A percentile compares a stretch with the other conserved stretches of the same genome.
These are phyloP conservation scores for Fraxinus velutina DNA, from an alignment of 305 asterid species.

Conservation along the genomic window DNA sequence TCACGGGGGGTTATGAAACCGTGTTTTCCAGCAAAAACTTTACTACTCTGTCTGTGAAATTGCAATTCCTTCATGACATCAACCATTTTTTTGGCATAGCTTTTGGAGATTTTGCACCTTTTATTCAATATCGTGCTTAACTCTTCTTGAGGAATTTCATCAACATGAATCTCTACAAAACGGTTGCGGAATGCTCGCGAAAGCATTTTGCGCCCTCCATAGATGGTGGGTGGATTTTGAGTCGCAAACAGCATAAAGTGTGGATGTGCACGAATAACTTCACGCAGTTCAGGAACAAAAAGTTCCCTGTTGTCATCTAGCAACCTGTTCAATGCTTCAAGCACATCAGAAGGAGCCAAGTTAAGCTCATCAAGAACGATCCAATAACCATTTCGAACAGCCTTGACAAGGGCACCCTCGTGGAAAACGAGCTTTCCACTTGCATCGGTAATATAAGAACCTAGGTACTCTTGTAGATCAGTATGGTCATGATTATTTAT, in stretches of 20 bases:
- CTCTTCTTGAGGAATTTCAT: constrained; percentile 92
- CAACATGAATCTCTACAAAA: constrained; percentile 97
- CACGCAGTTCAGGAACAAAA: constrained; percentile 82
- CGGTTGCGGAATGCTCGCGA: constrained; percentile 99
- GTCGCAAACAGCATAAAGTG: constrained; percentile 95
- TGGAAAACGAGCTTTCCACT: constrained; percentile 87
- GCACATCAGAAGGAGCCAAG: constrained; percentile 99
- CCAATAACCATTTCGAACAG: constrained; percentile 92
- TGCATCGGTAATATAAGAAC: constrained; percentile 84
- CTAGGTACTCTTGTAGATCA: constrained; percentile 97
- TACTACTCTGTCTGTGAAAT: constrained; percentile 81
- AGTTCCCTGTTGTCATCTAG: constrained; percentile 97
- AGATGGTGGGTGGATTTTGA: constrained; percentile 91
- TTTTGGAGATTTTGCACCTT: constrained; percentile 62
- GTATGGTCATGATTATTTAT: constrained; percentile 96
- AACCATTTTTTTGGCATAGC: constrained; percentile 80
- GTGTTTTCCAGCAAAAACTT: constrained; percentile 95
- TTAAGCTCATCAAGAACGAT: constrained; percentile 97
- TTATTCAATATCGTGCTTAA: constrained; percentile 65
- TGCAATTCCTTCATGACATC: constrained; percentile 94
- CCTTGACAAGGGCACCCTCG: constrained; percentile 92
- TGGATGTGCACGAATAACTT: constrained; percentile 79
- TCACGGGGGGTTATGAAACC: constrained; percentile 98
- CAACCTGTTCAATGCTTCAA: constrained; percentile 90
- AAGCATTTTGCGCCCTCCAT: constrained; percentile 95